phyloP scores from a whole-genome alignment of 1,284 basidiomycete species.

The Tylopilus sp. region DNA sequence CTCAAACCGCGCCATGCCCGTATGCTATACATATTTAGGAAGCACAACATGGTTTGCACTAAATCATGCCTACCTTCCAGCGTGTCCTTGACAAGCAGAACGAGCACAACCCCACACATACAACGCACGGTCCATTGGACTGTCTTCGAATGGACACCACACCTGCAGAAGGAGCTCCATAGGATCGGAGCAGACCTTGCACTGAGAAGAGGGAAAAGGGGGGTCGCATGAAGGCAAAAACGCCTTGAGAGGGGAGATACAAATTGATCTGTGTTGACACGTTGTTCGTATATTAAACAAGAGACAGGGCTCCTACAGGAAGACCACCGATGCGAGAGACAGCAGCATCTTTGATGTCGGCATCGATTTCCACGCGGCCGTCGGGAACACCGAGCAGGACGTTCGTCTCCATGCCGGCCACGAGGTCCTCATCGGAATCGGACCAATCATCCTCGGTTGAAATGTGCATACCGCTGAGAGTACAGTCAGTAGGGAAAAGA shows the following conservation, averaged over 20 bases:
- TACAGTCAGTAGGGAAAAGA: conserved; percentile 20
- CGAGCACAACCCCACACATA: conserved; percentile 78
- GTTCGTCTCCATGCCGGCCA: conserved; percentile 58
- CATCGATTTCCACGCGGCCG: conserved; percentile 51
- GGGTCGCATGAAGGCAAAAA: conserved; percentile 55
- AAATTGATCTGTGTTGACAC: conserved; percentile 31
- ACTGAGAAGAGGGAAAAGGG: conserved; percentile 53
- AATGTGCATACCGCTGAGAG: conserved; percentile 34
- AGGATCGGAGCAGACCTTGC: conserved; percentile 62
- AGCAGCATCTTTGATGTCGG: conserved; percentile 65
- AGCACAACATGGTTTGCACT: neutral
- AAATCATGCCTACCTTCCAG: conserved; percentile 58
- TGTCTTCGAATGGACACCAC: conserved; percentile 83
- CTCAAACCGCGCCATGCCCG: conserved; percentile 74
- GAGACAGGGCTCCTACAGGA: conserved; percentile 66
- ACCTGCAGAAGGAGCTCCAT: conserved; percentile 80
- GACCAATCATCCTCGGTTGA: conserved; percentile 62
- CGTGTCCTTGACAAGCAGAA: conserved; percentile 63
- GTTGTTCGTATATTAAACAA: conserved; percentile 38
- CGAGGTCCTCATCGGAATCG: conserved; percentile 65
- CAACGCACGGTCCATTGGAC: conserved; percentile 73
- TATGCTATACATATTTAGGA: conserved; percentile 44
- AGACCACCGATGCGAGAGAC: conserved; percentile 82
- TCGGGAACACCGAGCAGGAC: conserved; percentile 77
- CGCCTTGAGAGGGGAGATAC: conserved; percentile 43